A percentile compares a stretch with the other conserved stretches of the same genome.
phyloP scores from a whole-genome alignment of 2,329 filamentous ascomycete species.

The Sarocladium kiliense region DNA sequence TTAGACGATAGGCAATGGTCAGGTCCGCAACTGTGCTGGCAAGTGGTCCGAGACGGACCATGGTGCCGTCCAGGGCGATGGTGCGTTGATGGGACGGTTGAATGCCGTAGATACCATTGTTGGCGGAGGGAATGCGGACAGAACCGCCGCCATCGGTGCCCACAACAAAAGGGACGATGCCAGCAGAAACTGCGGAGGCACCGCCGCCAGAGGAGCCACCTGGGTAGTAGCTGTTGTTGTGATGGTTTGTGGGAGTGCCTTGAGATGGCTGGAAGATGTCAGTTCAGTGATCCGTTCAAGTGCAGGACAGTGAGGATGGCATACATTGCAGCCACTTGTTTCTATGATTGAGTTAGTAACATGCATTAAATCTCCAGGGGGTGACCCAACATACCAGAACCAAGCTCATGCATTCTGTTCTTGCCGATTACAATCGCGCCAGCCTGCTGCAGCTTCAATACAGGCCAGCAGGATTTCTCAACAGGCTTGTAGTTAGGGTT shows the following conservation, averaged over 20 bases:
- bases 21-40: conserved; percentile 73
- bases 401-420: conserved; percentile 75
- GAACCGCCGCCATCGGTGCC: conserved; percentile 75
- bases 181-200: conserved; percentile 63
- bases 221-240: conserved; percentile 71
- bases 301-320: background rate
- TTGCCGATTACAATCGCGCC: conserved; percentile 48
- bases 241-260: conserved; percentile 73
- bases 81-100: conserved; percentile 74
- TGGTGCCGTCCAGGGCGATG: conserved; percentile 42
- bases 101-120: conserved; percentile 76
- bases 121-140: conserved; percentile 66
- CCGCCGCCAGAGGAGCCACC: conserved; percentile 78
- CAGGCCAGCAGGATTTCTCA: conserved; percentile 60
- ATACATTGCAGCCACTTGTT: conserved; percentile 6
- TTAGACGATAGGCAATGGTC: conserved; percentile 74
- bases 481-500: conserved; percentile 45
- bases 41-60: conserved; percentile 68
- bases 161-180: conserved; percentile 68
- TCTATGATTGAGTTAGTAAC: background rate
- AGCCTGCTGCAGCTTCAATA: conserved; percentile 23
- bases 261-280: conserved; percentile 43
- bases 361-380: conserved; percentile 14
- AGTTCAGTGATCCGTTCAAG: too few relatives aligned
- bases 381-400: conserved; percentile 49